These are phyloP conservation scores for Cladosporium sp. DNA, from an alignment of 2,329 filamentous ascomycete genomes.

Conservation along the genomic window DNA sequence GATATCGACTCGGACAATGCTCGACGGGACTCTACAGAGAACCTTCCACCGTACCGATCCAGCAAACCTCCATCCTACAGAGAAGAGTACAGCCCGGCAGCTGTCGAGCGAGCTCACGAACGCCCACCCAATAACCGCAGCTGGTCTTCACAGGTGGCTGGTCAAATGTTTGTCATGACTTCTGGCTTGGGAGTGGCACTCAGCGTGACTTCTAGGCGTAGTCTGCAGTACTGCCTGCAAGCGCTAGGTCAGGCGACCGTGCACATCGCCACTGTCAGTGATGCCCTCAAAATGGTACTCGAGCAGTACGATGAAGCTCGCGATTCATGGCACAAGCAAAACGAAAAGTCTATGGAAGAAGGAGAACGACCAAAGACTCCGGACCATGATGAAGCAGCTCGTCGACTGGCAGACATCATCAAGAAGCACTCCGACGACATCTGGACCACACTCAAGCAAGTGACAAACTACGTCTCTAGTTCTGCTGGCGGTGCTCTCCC, in stretches of 20 bases:
- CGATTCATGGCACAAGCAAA: conserved; percentile 44
- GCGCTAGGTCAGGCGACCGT: conserved; percentile 79
- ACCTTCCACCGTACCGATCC: conserved; percentile 79
- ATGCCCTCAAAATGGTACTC: conserved; percentile 68
- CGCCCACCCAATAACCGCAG: conserved; percentile 39
- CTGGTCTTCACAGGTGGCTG: conserved; percentile 61
- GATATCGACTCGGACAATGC: conserved; percentile 38
- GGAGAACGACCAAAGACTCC: conserved; percentile 28
- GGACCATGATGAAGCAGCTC: conserved; percentile 36
- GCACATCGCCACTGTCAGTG: conserved; percentile 71
- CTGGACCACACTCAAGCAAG: conserved; percentile 61
- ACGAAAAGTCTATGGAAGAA: conserved; percentile 36
- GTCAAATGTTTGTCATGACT: conserved; percentile 78
- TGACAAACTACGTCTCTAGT: conserved; percentile 79
- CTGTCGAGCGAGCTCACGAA: conserved; percentile 24
- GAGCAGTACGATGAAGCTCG: conserved; percentile 67
- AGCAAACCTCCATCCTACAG: conserved; percentile 44
- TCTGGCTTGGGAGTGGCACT: conserved; percentile 88
- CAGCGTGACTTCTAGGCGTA: conserved; percentile 80
- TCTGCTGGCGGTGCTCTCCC: conserved; percentile 90
- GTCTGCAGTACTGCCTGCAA: conserved; percentile 76
- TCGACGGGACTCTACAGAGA: conserved; percentile 63
- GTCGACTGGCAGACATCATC: conserved; percentile 71
- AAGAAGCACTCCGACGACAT: conserved; percentile 55
- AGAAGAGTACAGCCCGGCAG: conserved; percentile 30